These are phyloP conservation scores for Cercophora sp. DNA, from an alignment of 495 filamentous ascomycete species.

Conservation along the genomic window DNA sequence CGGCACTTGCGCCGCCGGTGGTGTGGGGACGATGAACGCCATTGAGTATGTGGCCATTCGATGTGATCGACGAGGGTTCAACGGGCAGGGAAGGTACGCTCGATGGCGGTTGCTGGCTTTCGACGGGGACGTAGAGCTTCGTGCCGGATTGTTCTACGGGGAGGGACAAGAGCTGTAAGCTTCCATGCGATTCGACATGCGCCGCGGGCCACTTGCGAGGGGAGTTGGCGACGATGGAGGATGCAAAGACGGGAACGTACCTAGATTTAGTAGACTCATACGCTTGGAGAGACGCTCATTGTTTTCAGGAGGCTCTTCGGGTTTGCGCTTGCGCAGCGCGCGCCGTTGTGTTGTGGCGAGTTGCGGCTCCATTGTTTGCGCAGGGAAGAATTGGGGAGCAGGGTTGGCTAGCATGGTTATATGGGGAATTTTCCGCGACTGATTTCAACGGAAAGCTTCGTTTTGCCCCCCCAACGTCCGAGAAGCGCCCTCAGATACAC, in stretches of 20 bases:
- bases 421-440: neutral
- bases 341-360: slow-evolving; percentile 8
- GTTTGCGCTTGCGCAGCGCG: slow-evolving; percentile 46
- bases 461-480: no score
- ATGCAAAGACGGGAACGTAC: slow-evolving; percentile 45
- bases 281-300: slow-evolving; percentile 69
- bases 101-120: slow-evolving; percentile 29
- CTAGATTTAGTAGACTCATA: slow-evolving; percentile 75
- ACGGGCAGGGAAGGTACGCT: no score
- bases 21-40: neutral
- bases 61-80: neutral
- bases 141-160: slow-evolving; percentile 48
- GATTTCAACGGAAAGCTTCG: neutral
- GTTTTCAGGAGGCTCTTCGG: slow-evolving; percentile 41
- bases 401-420: slow-evolving; percentile 12
- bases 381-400: slow-evolving; percentile 1
- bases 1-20: slow-evolving; percentile 2
- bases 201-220: neutral
- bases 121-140: slow-evolving; percentile 54
- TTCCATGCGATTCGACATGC: slow-evolving; percentile 6
- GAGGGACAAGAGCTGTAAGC: slow-evolving; percentile 13
- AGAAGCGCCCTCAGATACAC: no score
- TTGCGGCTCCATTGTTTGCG: slow-evolving; percentile 4
- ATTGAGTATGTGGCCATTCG: neutral
- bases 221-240: slow-evolving; percentile 2